Evolutionary conservation across 2,329 filamentous ascomycete species (phyloP).

Genomic region (Aspergillus terreus): DNA sequence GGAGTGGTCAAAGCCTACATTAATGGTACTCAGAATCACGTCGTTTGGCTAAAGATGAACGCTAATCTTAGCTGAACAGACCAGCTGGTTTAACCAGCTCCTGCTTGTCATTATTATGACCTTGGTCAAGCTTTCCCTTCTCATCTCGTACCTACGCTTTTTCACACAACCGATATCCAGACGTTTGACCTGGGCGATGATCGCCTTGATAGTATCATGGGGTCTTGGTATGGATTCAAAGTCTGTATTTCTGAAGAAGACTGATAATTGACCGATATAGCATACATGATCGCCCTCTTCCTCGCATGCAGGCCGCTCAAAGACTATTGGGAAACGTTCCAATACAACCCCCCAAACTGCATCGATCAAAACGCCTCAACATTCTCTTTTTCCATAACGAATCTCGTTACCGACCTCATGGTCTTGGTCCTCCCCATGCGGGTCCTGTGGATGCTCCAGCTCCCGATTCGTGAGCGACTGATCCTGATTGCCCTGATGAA

Average conservation of each 20-base stretch:
- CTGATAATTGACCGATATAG: neutral
- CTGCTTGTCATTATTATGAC: slow-evolving; percentile 2
- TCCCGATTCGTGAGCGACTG: slow-evolving; percentile 1
- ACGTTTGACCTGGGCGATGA: neutral
- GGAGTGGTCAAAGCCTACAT: neutral
- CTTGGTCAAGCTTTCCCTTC: slow-evolving; percentile 5
- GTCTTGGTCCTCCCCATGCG: neutral
- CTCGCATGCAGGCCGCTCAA: neutral
- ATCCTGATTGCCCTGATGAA: slow-evolving; percentile 4
- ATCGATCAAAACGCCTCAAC: neutral
- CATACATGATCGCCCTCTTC: neutral
- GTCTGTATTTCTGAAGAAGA: no score
- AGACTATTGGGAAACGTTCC: neutral
- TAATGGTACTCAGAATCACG: neutral
- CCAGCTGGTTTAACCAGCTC: slow-evolving; percentile 1
- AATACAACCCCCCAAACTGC: neutral
- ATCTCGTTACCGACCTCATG: slow-evolving; percentile 1
- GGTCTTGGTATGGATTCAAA: neutral
- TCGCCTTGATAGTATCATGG: neutral
- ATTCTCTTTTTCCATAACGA: slow-evolving; percentile 2
- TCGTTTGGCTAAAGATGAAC: no score
- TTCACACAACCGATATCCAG: neutral
- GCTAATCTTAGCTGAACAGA: neutral
- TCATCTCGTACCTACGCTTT: slow-evolving; percentile 6
- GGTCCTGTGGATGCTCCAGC: slow-evolving; percentile 1